Conservation (phyloP, 225 moss, liverwort and hornwort genomes). For the Lunularia cruciata region DNA sequence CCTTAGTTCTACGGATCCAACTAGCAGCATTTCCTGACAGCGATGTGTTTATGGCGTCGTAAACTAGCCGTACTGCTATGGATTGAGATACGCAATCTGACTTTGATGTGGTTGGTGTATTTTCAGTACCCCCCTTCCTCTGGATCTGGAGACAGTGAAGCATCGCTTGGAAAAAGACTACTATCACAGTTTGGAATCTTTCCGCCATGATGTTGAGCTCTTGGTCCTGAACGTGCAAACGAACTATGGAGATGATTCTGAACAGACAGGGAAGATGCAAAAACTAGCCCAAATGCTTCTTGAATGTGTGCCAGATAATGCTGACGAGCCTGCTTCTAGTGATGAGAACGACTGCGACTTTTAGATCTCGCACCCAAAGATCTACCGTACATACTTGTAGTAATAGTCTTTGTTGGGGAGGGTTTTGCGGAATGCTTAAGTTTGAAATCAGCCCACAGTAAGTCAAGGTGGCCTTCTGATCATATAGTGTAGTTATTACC, state of each 20-base stretch:
- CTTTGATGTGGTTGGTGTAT: background rate
- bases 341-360: slow-evolving; percentile 27
- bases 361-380: slow-evolving; percentile 16
- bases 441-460: slow-evolving; percentile 27
- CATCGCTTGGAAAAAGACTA: slow-evolving; percentile 72
- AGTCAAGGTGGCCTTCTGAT: slow-evolving; percentile 27
- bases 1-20: background rate
- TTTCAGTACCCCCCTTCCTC: slow-evolving; percentile 73
- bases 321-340: slow-evolving; percentile 32
- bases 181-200: slow-evolving; percentile 77
- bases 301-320: slow-evolving; percentile 16
- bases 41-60: too few species aligned
- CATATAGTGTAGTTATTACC: slow-evolving; percentile 25
- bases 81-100: background rate
- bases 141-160: slow-evolving; percentile 74
- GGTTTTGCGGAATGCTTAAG: slow-evolving; percentile 43
- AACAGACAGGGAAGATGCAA: slow-evolving; percentile 56
- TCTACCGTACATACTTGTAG: slow-evolving; percentile 36
- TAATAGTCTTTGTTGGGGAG: slow-evolving; percentile 38
- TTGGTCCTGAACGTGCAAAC: slow-evolving; percentile 58
- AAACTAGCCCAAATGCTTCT: slow-evolving; percentile 39
- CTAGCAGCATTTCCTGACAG: too few species aligned
- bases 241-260: slow-evolving; percentile 53
- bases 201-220: slow-evolving; percentile 70
- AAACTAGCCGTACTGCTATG: too few species aligned